A percentile compares a stretch with the other conserved stretches of the same genome.
These are phyloP conservation scores for Podospora sp. DNA, from an alignment of 495 filamentous ascomycete species.

Conservation along the genomic window DNA sequence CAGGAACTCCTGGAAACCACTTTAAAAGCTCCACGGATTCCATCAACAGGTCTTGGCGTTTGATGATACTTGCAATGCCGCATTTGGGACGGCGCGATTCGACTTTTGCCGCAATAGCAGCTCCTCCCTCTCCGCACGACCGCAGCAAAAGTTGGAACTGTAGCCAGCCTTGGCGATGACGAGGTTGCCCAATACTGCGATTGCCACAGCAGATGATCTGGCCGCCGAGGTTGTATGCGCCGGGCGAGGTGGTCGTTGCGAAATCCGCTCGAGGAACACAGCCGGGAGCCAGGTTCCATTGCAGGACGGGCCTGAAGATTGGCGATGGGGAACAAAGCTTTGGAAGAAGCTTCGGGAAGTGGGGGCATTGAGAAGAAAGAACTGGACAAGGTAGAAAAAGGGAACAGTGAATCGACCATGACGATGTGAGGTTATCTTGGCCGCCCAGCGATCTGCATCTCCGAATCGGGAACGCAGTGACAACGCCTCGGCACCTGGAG, in stretches of 20 bases:
- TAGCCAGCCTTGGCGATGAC: background rate
- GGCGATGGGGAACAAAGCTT: background rate
- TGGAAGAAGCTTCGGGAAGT: background rate
- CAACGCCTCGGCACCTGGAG: constrained; percentile 1
- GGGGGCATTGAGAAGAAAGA: background rate
- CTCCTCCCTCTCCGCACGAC: constrained; percentile 6
- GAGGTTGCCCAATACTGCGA: background rate
- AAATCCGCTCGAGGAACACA: background rate
- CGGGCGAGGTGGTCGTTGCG: background rate
- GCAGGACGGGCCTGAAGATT: background rate
- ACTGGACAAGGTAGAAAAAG: background rate
- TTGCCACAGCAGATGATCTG: background rate
- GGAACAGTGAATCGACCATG: background rate
- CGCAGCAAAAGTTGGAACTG: constrained; percentile 10
- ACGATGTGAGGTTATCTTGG: background rate
- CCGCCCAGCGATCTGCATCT: background rate
- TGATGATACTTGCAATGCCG: background rate
- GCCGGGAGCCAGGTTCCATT: background rate
- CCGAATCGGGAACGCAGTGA: background rate
- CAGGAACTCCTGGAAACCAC: background rate
- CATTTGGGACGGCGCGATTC: constrained; percentile 15
- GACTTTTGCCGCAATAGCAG: constrained; percentile 25
- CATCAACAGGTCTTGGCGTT: constrained; percentile 15
- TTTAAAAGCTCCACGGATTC: constrained; percentile 12
- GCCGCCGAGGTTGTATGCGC: background rate